Percentiles rank a stretch among this genome's conserved stretches.
These are phyloP conservation scores for Perilla frutescens DNA, from an alignment of 257 asterid species.

Conservation along the genomic window DNA sequence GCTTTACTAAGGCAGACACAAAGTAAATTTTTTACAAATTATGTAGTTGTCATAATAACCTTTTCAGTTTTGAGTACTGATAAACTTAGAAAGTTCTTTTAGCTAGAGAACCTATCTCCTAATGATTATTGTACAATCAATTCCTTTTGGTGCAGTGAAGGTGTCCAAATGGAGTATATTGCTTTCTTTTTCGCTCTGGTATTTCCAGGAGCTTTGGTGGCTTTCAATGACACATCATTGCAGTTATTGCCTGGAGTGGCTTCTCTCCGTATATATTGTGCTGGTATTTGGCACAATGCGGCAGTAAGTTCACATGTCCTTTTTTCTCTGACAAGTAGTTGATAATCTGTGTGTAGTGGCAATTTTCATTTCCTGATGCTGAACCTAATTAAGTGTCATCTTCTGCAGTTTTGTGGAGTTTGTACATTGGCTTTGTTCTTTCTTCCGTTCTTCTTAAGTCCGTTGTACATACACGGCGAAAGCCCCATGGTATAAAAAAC, in stretches of 20 bases:
- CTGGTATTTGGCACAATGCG: slow-evolving; percentile 98
- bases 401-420: slow-evolving; percentile 69
- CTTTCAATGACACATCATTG: slow-evolving; percentile 70
- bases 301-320: slow-evolving; percentile 52
- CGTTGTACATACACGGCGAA: slow-evolving; percentile 70
- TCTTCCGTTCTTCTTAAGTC: slow-evolving; percentile 67
- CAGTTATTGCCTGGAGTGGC: slow-evolving; percentile 61
- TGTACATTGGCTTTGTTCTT: slow-evolving; percentile 63
- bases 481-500: slow-evolving; percentile 65
- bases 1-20: background rate
- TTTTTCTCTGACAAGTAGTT: slow-evolving; percentile 1
- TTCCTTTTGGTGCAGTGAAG: slow-evolving; percentile 76
- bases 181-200: slow-evolving; percentile 75
- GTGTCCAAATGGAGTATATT: slow-evolving; percentile 78
- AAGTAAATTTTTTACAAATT: background rate
- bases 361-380: slow-evolving; percentile 30
- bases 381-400: slow-evolving; percentile 32
- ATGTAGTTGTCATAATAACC: background rate
- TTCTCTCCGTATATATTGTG: slow-evolving; percentile 88
- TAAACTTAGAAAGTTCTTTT: slow-evolving; percentile 14
- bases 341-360: slow-evolving; percentile 1
- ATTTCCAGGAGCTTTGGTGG: slow-evolving; percentile 96
- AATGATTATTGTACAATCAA: slow-evolving; percentile 43
- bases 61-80: background rate
- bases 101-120: slow-evolving; percentile 36